Evolutionary conservation across 169 alveolate species (phyloP), one percentile per base, ranked within the genome.

Genomic region (Eimeria brunetti): DNA sequence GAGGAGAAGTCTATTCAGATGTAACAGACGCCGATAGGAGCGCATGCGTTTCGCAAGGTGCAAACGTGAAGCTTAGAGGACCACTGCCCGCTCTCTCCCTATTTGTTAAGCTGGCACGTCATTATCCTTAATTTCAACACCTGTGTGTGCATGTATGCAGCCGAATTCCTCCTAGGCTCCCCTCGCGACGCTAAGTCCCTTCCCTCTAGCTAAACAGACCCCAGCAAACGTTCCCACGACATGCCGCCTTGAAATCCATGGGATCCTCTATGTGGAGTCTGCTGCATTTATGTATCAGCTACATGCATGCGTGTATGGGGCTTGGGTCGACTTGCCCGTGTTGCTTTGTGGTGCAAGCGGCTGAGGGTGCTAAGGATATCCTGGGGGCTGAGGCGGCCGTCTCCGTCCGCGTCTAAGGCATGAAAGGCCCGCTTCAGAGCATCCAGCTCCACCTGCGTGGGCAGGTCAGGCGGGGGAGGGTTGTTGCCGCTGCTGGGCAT

Each of bases 351-450:
- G 60, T 81, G 94, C 22, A 94, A 84, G 38, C 88, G 58, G 62
- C 30, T 11, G 41, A 94, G 83, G 49, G 94, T 91, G 14, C n/a
- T 73, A 33, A 62, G 62, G 84, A 94, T 73, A 14, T 94, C 96
- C 2, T 94, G 96, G 46, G 80, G 53, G 78, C 96, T 95, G 60
- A 94, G 53, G 27, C 83, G 71, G n/a, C 95, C 96, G 53, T 95
- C 97, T n/a, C 73, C 56, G 69, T 91, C 94, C 4, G 95, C 73
- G 30, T 94, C 97, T 44, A 96, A 49, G 27, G 91, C 89, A 16
- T 88, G 84, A 60, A 96, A 96, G 69, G 96, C 97, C 69, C 97
- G 60, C 51, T 80, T 85, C 36, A 96, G 94, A 5, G 97, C 97
- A 49, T 96, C 97, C 56, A 85, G 83, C 94, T 96, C 97, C 46